These are phyloP conservation scores for Aspergillaceae sp. DNA, from an alignment of 2,329 filamentous ascomycete genomes.

Conservation along the genomic window DNA sequence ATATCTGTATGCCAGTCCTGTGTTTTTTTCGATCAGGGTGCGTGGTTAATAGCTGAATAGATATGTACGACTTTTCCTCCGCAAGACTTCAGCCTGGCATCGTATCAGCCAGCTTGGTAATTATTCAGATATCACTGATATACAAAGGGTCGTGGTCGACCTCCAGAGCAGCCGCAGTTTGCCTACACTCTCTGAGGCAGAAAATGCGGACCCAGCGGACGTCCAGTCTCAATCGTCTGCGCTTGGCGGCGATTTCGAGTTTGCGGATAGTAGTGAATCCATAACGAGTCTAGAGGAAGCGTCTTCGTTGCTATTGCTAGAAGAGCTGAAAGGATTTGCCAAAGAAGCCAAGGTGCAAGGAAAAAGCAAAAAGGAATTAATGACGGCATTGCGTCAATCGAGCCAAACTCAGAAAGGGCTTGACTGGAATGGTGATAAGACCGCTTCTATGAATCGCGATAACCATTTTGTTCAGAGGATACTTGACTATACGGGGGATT, in stretches of 20 bases:
- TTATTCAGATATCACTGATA: slow-evolving; percentile 70
- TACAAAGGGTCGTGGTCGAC: slow-evolving; percentile 54
- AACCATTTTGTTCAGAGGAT: slow-evolving; percentile 71
- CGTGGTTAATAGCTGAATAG: slow-evolving; percentile 35
- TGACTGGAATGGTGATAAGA: slow-evolving; percentile 49
- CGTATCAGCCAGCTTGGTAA: slow-evolving; percentile 69
- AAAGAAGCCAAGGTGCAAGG: slow-evolving; percentile 82
- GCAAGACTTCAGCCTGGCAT: slow-evolving; percentile 89
- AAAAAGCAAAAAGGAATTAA: slow-evolving; percentile 75
- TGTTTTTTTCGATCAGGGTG: background rate
- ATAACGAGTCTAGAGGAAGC: slow-evolving; percentile 78
- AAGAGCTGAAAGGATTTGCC: slow-evolving; percentile 75
- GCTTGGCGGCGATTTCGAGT: slow-evolving; percentile 56
- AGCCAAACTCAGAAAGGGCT: slow-evolving; percentile 69
- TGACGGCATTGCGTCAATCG: slow-evolving; percentile 62
- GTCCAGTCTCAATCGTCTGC: slow-evolving; percentile 34
- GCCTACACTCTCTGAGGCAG: slow-evolving; percentile 36
- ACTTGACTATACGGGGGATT: slow-evolving; percentile 66
- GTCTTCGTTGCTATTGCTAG: slow-evolving; percentile 68
- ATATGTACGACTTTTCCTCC: slow-evolving; percentile 84
- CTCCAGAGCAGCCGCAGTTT: slow-evolving; percentile 54
- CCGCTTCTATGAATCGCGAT: slow-evolving; percentile 54
- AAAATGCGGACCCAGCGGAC: slow-evolving; percentile 38
- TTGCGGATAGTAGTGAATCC: slow-evolving; percentile 69
- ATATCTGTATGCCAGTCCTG: slow-evolving; percentile 59